Conservation (phyloP, 805 yeast genomes). For the Kazachstania viticola region DNA sequence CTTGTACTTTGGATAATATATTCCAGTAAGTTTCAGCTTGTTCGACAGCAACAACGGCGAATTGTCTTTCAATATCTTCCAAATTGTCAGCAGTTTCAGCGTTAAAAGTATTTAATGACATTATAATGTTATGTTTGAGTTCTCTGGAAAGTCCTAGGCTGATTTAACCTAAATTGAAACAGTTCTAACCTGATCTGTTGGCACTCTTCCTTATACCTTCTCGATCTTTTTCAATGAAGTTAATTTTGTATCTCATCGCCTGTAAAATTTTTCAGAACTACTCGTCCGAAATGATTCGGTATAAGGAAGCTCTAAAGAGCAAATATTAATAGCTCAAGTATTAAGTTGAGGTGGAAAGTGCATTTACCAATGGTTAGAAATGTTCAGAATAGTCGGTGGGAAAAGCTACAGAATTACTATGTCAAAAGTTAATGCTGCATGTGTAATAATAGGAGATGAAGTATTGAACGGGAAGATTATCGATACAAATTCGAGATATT, state of each 20-base stretch:
- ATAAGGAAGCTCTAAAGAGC: too few species aligned
- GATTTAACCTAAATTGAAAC: too few species aligned
- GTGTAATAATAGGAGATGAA: conserved; percentile 67
- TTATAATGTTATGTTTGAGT: background rate
- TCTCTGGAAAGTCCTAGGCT: too few species aligned
- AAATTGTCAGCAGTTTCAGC: conserved; percentile 90
- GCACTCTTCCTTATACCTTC: too few species aligned
- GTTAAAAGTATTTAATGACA: conserved; percentile 35
- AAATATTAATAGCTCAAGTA: too few species aligned
- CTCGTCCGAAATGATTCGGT: too few species aligned
- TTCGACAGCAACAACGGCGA: conserved; percentile 93
- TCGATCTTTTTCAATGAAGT: background rate
- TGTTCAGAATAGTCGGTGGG: too few species aligned
- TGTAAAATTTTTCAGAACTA: too few species aligned
- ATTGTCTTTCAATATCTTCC: conserved; percentile 93
- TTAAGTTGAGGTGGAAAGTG: too few species aligned
- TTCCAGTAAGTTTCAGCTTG: conserved; percentile 95
- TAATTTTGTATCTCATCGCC: background rate
- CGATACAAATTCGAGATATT: conserved; percentile 65
- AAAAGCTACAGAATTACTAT: too few species aligned
- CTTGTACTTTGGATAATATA: conserved; percentile 59
- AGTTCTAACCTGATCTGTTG: too few species aligned
- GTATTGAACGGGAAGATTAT: conserved; percentile 74
- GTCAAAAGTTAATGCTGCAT: conserved; percentile 24
- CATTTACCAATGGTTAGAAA: background rate